Percentiles rank a stretch among this genome's conserved stretches.
These are phyloP conservation scores for Euryodendron excelsum DNA, from an alignment of 148 eudicot species.

Conservation along the genomic window DNA sequence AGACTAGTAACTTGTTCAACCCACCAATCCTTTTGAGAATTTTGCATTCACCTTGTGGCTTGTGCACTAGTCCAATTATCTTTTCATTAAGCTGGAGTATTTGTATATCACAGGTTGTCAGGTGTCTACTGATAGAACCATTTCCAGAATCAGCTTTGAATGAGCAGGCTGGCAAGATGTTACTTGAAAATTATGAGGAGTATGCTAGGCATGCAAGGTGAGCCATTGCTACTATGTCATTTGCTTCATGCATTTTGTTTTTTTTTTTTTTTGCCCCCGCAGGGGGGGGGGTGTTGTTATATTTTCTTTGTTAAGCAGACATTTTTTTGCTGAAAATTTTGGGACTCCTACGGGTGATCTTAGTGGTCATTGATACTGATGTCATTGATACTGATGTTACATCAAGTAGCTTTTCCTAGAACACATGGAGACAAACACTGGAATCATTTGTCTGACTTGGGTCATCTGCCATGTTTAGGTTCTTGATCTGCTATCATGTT, in stretches of 20 bases:
- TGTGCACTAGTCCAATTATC: background rate
- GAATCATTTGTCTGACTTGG: background rate
- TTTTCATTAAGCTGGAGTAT: background rate
- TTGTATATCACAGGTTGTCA: slow-evolving; percentile 58
- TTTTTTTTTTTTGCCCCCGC: background rate
- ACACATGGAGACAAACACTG: too few species aligned
- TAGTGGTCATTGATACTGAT: too few species aligned
- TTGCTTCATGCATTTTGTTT: background rate
- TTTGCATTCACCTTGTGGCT: background rate
- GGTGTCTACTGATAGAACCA: slow-evolving; percentile 93
- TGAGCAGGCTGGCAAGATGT: slow-evolving; percentile 97
- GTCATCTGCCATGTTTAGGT: background rate
- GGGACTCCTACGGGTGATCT: background rate
- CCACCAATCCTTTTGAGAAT: background rate
- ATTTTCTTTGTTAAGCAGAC: background rate
- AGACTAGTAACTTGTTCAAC: background rate
- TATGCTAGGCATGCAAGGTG: slow-evolving; percentile 93
- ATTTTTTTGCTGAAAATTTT: background rate
- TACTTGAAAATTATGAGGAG: slow-evolving; percentile 91
- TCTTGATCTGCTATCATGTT: background rate
- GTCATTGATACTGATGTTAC: background rate
- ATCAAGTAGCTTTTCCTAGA: background rate
- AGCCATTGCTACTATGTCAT: slow-evolving; percentile 5
- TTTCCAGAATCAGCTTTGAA: slow-evolving; percentile 97
- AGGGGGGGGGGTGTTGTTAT: background rate